Evolutionary conservation across 108 stramenopile genomes (phyloP).

Genomic region (Skeletonema marinoi): DNA sequence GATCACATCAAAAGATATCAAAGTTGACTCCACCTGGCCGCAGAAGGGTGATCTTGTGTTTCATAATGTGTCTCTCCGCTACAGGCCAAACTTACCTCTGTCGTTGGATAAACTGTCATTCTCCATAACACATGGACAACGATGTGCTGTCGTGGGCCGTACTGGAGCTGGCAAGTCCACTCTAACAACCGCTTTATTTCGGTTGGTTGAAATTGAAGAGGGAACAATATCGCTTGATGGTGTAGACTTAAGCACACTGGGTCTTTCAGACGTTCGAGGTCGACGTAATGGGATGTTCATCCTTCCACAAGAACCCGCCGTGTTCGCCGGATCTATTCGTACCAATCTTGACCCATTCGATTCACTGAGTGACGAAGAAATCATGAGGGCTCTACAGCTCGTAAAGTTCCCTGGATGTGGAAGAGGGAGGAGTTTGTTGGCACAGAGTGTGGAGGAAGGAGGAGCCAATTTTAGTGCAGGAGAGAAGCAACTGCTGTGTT

Average conservation of each 20-base stretch:
- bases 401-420: slow-evolving; percentile 65
- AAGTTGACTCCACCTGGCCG: slow-evolving; percentile 47
- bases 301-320: slow-evolving; percentile 95
- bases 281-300: slow-evolving; percentile 76
- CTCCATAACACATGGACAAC: slow-evolving; percentile 47
- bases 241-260: slow-evolving; percentile 64
- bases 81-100: slow-evolving; percentile 59
- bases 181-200: slow-evolving; percentile 75
- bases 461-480: slow-evolving; percentile 90
- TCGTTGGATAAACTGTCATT: slow-evolving; percentile 63
- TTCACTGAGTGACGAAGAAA: slow-evolving; percentile 59
- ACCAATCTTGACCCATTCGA: slow-evolving; percentile 70
- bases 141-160: slow-evolving; percentile 64
- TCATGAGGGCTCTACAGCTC: slow-evolving; percentile 72
- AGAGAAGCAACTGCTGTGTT: slow-evolving; percentile 90
- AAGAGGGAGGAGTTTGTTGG: slow-evolving; percentile 55
- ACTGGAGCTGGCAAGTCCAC: slow-evolving; percentile 66
- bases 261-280: slow-evolving; percentile 80
- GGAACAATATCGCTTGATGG: slow-evolving; percentile 88
- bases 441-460: slow-evolving; percentile 77
- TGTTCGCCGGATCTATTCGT: slow-evolving; percentile 90
- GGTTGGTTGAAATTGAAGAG: slow-evolving; percentile 81
- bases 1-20: slow-evolving; percentile 35
- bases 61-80: slow-evolving; percentile 57
- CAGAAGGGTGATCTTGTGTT: slow-evolving; percentile 50